Evolutionary conservation across 1,284 basidiomycete genomes (phyloP).

Genomic region (Albatrellus sp.): DNA sequence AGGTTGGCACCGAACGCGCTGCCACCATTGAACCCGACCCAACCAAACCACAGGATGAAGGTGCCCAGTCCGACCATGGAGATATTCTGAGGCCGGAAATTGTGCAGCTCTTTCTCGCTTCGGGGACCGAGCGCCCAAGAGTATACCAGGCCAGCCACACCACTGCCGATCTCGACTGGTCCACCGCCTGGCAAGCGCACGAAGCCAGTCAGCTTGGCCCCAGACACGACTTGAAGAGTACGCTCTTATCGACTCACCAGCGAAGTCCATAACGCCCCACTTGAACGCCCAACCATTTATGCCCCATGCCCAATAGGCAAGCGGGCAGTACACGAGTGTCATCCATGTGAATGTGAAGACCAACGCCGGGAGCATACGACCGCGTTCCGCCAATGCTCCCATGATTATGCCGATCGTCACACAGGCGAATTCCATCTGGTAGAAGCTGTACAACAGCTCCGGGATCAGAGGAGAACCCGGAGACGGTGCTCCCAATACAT

Average conservation of each 20-base stretch:
- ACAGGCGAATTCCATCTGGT: conserved; percentile 82
- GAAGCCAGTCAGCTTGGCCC: neutral
- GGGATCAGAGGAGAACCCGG: conserved; percentile 66
- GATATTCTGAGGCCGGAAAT: conserved; percentile 91
- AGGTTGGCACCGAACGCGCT: conserved; percentile 87
- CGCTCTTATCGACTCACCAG: conserved; percentile 29
- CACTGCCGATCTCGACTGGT: conserved; percentile 88
- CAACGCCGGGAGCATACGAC: conserved; percentile 79
- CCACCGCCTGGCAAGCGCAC: conserved; percentile 55
- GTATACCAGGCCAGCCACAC: conserved; percentile 78
- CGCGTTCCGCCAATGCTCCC: conserved; percentile 82
- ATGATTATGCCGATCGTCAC: conserved; percentile 68
- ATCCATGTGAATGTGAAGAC: conserved; percentile 82
- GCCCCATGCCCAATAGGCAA: conserved; percentile 72
- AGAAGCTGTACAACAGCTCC: conserved; percentile 71
- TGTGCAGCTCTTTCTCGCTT: conserved; percentile 70
- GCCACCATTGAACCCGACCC: conserved; percentile 61
- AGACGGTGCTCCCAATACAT: conserved; percentile 68
- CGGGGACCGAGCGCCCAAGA: conserved; percentile 73
- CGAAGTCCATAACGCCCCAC: conserved; percentile 86
- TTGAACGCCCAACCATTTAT: conserved; percentile 78
- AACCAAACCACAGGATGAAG: conserved; percentile 85
- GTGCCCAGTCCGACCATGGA: conserved; percentile 83
- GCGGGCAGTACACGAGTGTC: conserved; percentile 74
- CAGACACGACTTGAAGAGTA: neutral